Conservation (phyloP, 1,284 basidiomycete genomes). For the Ceratobasidium papillatum region DNA sequence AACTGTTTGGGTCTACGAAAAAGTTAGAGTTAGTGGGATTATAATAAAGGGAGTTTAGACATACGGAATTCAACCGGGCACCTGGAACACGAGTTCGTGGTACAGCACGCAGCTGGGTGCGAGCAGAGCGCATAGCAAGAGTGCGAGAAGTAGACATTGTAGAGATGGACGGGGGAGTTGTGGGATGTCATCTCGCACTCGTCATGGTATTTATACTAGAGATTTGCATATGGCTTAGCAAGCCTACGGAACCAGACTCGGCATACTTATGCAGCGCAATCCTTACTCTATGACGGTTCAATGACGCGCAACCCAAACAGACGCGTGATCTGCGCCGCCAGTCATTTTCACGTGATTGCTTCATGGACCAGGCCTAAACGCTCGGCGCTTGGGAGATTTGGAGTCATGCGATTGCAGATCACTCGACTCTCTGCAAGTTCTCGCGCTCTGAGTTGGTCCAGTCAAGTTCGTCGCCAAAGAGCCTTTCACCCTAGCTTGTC, state of each 20-base stretch:
- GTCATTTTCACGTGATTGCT: background rate
- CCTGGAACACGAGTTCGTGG: constrained; percentile 21
- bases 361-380: background rate
- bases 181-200: background rate
- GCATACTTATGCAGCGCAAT: background rate
- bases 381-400: constrained; percentile 32
- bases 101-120: constrained; percentile 23
- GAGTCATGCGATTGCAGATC: constrained; percentile 37
- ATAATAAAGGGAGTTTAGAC: background rate
- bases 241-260: background rate
- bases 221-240: background rate
- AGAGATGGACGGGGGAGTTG: background rate
- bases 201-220: constrained; percentile 9
- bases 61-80: constrained; percentile 20
- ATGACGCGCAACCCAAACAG: background rate
- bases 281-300: constrained; percentile 5
- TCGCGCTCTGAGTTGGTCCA: constrained; percentile 12
- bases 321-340: background rate
- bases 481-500: background rate
- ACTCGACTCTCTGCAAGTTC: constrained; percentile 12
- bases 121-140: constrained; percentile 33
- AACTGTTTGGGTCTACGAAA: background rate
- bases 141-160: constrained; percentile 33
- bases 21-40: background rate
- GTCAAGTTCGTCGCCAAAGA: background rate